Evolutionary conservation across 1,139 yeast genomes (phyloP).

Genomic region (Arxiozyma heterogenica): DNA sequence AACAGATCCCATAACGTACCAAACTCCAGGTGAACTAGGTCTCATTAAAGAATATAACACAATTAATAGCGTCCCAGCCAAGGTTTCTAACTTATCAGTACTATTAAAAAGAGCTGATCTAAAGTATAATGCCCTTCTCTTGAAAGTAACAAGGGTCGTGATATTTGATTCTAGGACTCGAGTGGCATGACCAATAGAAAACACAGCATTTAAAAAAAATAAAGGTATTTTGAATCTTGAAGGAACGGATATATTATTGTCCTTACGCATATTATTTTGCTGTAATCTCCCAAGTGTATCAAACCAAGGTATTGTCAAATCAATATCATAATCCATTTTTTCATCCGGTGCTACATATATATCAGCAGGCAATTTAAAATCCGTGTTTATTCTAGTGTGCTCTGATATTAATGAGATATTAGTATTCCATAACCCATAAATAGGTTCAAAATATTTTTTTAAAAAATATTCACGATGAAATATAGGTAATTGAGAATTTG

Average conservation of each 20-base stretch:
- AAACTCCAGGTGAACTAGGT: conserved; percentile 80
- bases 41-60: conserved; percentile 67
- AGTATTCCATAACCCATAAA: conserved; percentile 58
- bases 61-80: conserved; percentile 62
- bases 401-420: conserved; percentile 53
- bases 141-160: conserved; percentile 62
- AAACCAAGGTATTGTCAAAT: conserved; percentile 17
- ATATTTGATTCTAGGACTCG: conserved; percentile 63
- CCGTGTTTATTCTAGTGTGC: conserved; percentile 42
- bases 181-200: conserved; percentile 74
- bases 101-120: conserved; percentile 52
- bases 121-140: conserved; percentile 55
- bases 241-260: conserved; percentile 36
- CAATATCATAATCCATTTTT: not conserved
- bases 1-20: conserved; percentile 83
- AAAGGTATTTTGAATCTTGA: conserved; percentile 36
- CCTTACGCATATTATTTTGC: conserved; percentile 1
- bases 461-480: conserved; percentile 74
- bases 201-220: conserved; percentile 62
- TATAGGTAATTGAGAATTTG: conserved; percentile 74
- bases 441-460: conserved; percentile 56
- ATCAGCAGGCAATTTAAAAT: conserved; percentile 14
- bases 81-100: conserved; percentile 54
- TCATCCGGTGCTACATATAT: conserved; percentile 5
- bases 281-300: conserved; percentile 9